Percentiles rank a stretch among this genome's conserved stretches.
These are phyloP conservation scores for Arabidopsis suecica DNA, from an alignment of 345 rosid species.

Conservation along the genomic window DNA sequence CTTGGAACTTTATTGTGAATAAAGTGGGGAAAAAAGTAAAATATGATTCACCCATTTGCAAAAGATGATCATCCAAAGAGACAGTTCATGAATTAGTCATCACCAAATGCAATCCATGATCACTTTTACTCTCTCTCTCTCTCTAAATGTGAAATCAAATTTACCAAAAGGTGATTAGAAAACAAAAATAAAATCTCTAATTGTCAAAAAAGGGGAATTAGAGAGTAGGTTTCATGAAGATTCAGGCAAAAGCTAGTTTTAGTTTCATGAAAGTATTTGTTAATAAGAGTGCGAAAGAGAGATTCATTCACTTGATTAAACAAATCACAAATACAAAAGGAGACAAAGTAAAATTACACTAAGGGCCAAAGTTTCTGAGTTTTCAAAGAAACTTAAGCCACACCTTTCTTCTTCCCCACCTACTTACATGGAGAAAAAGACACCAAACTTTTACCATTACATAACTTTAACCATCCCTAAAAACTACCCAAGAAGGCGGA, in stretches of 20 bases:
- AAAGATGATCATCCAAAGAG: constrained; percentile 25
- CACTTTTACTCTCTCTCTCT: constrained; percentile 20
- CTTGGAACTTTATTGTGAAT: neutral
- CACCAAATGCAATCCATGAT: constrained; percentile 22
- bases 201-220: constrained; percentile 29
- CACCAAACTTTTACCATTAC: constrained; percentile 32
- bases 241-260: constrained; percentile 3
- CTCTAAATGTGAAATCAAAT: constrained; percentile 34
- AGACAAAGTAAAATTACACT: constrained; percentile 36
- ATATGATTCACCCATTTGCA: constrained; percentile 28
- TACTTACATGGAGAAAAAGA: constrained; percentile 40
- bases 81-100: constrained; percentile 25
- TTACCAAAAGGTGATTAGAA: constrained; percentile 31
- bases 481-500: constrained; percentile 39
- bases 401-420: constrained; percentile 41
- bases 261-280: neutral
- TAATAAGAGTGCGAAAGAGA: constrained; percentile 31
- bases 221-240: constrained; percentile 32
- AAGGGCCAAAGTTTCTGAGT: constrained; percentile 33
- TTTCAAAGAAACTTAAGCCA: constrained; percentile 45
- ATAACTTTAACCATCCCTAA: constrained; percentile 40
- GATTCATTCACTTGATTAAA: constrained; percentile 39
- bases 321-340: constrained; percentile 36
- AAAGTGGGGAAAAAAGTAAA: neutral
- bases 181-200: constrained; percentile 4